Conservation (phyloP, 257 asterid genomes). For the Petunia secreta region DNA sequence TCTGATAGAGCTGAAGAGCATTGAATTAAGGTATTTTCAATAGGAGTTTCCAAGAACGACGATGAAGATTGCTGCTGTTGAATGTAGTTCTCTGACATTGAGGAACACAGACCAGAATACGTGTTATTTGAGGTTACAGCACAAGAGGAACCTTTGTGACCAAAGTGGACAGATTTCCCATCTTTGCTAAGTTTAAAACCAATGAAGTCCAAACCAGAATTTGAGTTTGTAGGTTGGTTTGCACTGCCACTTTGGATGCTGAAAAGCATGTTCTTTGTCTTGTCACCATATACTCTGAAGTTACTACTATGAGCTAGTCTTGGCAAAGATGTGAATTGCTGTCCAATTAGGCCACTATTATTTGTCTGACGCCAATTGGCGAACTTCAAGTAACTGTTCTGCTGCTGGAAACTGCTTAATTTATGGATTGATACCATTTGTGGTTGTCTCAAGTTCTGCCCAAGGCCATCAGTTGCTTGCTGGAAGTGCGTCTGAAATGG, state of each 20-base stretch:
- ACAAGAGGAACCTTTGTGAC: constrained; percentile 31
- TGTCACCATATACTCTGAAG: constrained; percentile 41
- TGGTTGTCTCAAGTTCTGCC: constrained; percentile 10
- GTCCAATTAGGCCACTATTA: constrained; percentile 5
- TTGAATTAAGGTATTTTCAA: constrained; percentile 24
- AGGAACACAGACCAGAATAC: constrained; percentile 12
- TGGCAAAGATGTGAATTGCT: constrained; percentile 17
- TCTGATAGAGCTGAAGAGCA: constrained; percentile 23
- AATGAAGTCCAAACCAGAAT: constrained; percentile 35
- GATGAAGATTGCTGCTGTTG: constrained; percentile 23
- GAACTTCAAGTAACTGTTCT: constrained; percentile 26
- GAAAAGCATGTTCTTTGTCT: constrained; percentile 44
- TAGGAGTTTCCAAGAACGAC: neutral
- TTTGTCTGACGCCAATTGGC: constrained; percentile 22
- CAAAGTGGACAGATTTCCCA: constrained; percentile 51
- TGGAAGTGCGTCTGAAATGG: constrained; percentile 15
- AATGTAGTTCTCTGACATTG: constrained; percentile 20
- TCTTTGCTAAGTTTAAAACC: constrained; percentile 56
- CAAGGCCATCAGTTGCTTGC: constrained; percentile 24
- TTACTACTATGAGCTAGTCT: constrained; percentile 21
- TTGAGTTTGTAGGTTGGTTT: neutral
- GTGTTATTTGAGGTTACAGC: neutral
- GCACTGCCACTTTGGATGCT: constrained; percentile 19
- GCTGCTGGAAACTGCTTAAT: constrained; percentile 11
- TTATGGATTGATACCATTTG: neutral